Base-by-base conservation (phyloP, 1,139 yeast species). In the Suhomyces wounanorum region DNA sequence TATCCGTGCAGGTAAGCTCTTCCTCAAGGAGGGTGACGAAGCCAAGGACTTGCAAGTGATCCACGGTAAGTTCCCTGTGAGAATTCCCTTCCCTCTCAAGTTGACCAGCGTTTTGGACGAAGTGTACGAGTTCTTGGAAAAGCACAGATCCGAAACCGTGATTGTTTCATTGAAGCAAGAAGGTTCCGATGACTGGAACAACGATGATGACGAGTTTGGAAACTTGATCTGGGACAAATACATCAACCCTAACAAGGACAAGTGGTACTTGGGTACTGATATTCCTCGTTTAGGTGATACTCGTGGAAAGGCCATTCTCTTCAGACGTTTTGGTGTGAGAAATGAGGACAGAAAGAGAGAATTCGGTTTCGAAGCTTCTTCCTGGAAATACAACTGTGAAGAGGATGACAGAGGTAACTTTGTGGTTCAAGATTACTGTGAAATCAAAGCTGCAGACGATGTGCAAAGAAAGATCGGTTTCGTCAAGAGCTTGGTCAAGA, bases 31-130 rank as follows among this genome's bases (percentile, higher is more conserved):
- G 21, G 80, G 79, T 18, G 76, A 75, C 48, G 68, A 61, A 10
- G 80, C 80, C 50, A 75, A 79, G 55, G 84, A 84, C 52, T 75
- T 87, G 57, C 84, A 84, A 60, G 87, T 87, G 13, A 81, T 84
- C 55, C 94, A 87, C 63, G 92, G 92, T 40, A 83, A 83, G 56
- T 87, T 87, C 68, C 92, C 95, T 0, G 89, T 87, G 40, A 79
- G 77, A 52, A 69, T 87, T 43, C 81, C 85, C 16, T 79, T 81
- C 57, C 82, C 87, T n/a, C 72, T 77, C 56, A 78, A 73, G 63
- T 78, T 81, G 59, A 62, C 63, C 33, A 76, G 69, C 47, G 79
- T 68, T 26, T 78, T 81, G 60, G 68, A 79, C 0, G 89, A 85
- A 52, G 78, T 87, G 35, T 86, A 84, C 63, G 70, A 72, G 11